A percentile compares a stretch with the other conserved stretches of the same genome.
Evolutionary conservation across 2,329 filamentous ascomycete species (phyloP).

Genomic region (Lachnellula subtilissima): DNA sequence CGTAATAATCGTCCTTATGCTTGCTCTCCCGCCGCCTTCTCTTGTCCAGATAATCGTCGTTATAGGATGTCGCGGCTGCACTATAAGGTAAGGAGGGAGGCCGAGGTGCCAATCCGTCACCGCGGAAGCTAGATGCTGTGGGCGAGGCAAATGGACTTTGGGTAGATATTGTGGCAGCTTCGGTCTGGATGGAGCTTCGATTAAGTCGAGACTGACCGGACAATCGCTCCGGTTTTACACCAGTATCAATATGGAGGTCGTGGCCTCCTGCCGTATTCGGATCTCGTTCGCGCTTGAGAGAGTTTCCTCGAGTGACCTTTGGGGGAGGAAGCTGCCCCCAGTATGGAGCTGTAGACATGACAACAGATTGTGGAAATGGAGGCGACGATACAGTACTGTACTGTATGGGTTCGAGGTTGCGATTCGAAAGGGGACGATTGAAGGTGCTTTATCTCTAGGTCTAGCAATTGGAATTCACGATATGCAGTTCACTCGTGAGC

Average conservation of each 20-base stretch:
- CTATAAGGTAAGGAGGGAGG: constrained; percentile 53
- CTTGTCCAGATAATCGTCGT: constrained; percentile 41
- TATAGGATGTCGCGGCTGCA: constrained; percentile 26
- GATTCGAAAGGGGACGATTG: neutral
- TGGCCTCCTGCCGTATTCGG: constrained; percentile 12
- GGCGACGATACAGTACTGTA: neutral
- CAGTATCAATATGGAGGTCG: constrained; percentile 22
- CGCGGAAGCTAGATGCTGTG: constrained; percentile 45
- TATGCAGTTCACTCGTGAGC: neutral
- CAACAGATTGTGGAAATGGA: neutral
- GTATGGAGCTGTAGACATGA: constrained; percentile 34
- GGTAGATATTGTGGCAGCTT: constrained; percentile 53
- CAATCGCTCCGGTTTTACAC: constrained; percentile 17
- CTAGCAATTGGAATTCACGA: neutral
- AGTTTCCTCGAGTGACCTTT: constrained; percentile 34
- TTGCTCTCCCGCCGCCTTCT: constrained; percentile 40
- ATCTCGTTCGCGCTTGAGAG: constrained; percentile 34
- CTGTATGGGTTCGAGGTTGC: too few species aligned
- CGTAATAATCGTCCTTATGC: constrained; percentile 38
- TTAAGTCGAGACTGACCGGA: constrained; percentile 37
- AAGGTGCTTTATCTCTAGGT: neutral
- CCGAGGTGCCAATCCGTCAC: constrained; percentile 51
- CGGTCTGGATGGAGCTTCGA: constrained; percentile 50
- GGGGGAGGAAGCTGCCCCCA: constrained; percentile 54
- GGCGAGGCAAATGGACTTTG: constrained; percentile 55